phyloP scores from a whole-genome alignment of 768 basidiomycete species.

The Pisolithus albus region DNA sequence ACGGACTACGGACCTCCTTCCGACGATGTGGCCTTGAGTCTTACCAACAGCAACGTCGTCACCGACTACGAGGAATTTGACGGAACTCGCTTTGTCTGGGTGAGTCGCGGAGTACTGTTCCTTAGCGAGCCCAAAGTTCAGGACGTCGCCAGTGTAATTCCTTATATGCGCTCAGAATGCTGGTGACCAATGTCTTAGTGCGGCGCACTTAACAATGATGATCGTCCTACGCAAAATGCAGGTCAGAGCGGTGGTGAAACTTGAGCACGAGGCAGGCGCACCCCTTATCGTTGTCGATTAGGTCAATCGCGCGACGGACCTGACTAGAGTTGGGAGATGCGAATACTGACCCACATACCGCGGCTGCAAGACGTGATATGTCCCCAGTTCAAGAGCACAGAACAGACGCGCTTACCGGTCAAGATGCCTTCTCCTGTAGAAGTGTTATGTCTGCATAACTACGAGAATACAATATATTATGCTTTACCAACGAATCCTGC shows the following conservation, averaged over 20 bases:
- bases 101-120: slow-evolving; percentile 73
- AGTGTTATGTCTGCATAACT: neutral
- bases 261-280: slow-evolving; percentile 23
- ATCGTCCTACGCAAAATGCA: slow-evolving; percentile 45
- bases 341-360: slow-evolving; percentile 85
- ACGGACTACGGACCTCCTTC: slow-evolving; percentile 49
- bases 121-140: slow-evolving; percentile 87
- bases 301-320: slow-evolving; percentile 72
- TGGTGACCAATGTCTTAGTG: neutral
- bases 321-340: slow-evolving; percentile 86
- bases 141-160: slow-evolving; percentile 86
- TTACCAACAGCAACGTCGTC: slow-evolving; percentile 87
- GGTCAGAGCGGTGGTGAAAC: neutral
- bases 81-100: slow-evolving; percentile 56
- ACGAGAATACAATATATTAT: neutral
- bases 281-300: slow-evolving; percentile 70
- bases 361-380: slow-evolving; percentile 35
- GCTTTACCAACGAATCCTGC: slow-evolving; percentile 78
- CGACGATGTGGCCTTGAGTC: slow-evolving; percentile 77
- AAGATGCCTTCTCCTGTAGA: slow-evolving; percentile 69
- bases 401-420: slow-evolving; percentile 39
- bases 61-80: slow-evolving; percentile 77
- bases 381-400: neutral
- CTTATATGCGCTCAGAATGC: slow-evolving; percentile 29
- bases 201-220: slow-evolving; percentile 71